Base-by-base conservation (phyloP, 163 green algal species). In the Chlorella variabilis region DNA sequence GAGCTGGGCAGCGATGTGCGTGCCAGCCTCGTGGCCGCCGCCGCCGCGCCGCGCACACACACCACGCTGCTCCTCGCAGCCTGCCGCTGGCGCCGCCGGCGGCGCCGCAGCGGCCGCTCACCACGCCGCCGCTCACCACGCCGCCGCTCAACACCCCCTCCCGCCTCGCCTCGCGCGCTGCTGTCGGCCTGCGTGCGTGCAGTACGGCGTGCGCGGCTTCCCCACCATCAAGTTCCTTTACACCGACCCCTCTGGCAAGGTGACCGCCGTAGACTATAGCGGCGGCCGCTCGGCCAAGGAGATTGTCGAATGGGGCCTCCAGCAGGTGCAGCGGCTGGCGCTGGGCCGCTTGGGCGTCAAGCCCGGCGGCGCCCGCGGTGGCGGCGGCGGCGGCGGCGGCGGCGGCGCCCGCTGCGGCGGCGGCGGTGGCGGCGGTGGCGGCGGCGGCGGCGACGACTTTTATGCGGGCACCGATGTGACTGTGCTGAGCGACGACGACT, bases 181-280 rank as follows among this genome's bases (percentile, higher is more conserved):
- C 54, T 62, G 20, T 62, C 20, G 23, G 20, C 15, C 20, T 25
- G 23, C 15, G n/a, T n/a, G n/a, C n/a, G n/a, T 71, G 33, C 67
- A 88, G 71, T 91, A 86, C 73, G 74, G 71, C 49, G 61, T 94
- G 62, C 61, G 51, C 15, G 93, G 95, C 70, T 98, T 98, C 87
- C 95, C 95, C 42, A 98, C 95, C 59, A 97, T 98, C 89, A 98
- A 98, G 85, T 83, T 93, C 33, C 82, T 92, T 29, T 89, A 93
- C 62, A 86, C 89, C 27, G 83, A 89, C n/a, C 42, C 80, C 23
- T 63, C 54, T 0, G 87, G 89, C n/a, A 82, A 90, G 36, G 69
- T 91, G 27, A 78, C 85, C 13, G 66, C 83, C 4, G 67, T 70
- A 3, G 88, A 96, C 6, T 96, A 94, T 86, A 90, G 85, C 56